A percentile compares a stretch with the other conserved stretches of the same genome.
Evolutionary conservation across 768 basidiomycete genomes (phyloP).

Genomic region (Leccinum olivaceopallidum): DNA sequence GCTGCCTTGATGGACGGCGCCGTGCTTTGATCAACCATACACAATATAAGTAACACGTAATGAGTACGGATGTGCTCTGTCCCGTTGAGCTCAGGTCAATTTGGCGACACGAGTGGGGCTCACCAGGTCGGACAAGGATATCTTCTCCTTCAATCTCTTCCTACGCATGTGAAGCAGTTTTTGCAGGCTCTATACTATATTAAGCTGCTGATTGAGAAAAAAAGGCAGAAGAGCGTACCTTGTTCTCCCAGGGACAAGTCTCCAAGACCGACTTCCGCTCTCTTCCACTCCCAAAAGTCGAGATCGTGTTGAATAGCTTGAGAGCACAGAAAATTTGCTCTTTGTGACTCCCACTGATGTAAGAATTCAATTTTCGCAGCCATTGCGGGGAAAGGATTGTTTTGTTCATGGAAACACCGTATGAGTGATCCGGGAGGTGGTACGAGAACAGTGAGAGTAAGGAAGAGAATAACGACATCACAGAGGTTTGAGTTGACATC

Average conservation of each 20-base stretch:
- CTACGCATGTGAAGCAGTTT: conserved; percentile 73
- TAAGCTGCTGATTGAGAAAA: conserved; percentile 4
- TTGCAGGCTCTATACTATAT: conserved; percentile 50
- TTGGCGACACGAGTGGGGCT: conserved; percentile 4
- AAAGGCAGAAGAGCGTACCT: conserved; percentile 42
- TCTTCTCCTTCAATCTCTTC: conserved; percentile 42
- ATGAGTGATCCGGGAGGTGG: conserved; percentile 66
- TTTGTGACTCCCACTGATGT: conserved; percentile 59
- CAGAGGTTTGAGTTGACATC: conserved; percentile 42
- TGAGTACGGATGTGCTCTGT: conserved; percentile 64
- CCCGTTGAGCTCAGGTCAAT: neutral
- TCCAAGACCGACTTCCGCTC: conserved; percentile 66
- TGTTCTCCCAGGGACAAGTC: conserved; percentile 76
- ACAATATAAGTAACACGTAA: conserved; percentile 70
- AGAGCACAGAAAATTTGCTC: conserved; percentile 68
- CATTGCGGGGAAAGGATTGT: conserved; percentile 55
- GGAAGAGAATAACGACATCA: conserved; percentile 56
- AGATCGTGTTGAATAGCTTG: conserved; percentile 62
- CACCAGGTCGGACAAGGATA: conserved; percentile 58
- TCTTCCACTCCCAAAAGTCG: conserved; percentile 62
- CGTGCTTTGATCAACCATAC: conserved; percentile 58
- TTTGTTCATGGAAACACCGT: conserved; percentile 65
- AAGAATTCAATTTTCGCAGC: conserved; percentile 58
- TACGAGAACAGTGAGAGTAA: conserved; percentile 60
- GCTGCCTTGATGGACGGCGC: conserved; percentile 54